Base-by-base conservation (phyloP, 345 rosid species). In the Schrenkiella parvula region DNA sequence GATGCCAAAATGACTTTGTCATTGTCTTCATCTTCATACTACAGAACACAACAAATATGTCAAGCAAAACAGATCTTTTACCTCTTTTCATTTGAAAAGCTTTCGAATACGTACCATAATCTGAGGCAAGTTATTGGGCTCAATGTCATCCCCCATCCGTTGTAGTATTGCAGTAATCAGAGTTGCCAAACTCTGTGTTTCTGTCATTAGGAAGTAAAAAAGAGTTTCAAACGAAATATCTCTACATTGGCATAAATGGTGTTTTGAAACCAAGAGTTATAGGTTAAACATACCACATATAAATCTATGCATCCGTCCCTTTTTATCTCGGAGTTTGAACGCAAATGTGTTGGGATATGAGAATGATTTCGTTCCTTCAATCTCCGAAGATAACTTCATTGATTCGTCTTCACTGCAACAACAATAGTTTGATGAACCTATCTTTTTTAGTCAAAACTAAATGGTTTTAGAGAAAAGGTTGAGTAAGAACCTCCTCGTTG, bases 11-110 rank as follows among this genome's bases (percentile, higher is more conserved):
- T 84, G 47, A 90, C 96, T 83, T 88, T 88, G 79, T 95, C 99
- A 52, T 68, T 85, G 78, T 95, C 99, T 76, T 89, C 98, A 77
- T 95, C 98, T 79, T 90, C 99, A 57, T 95, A 95, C 98, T 95
- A 68, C 35, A 79, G 6, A 56, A 59, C 39, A 75, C 25, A 11
- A 35, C 50, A 42, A 50, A 53, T 0, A 53, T 35, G 8, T 54
- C 59, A 62, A 52, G 15, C 34, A 19, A 14, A 14, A 2, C 22
- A 2, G 8, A 25, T 53, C 4, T 7, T 39, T 41, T 26, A 2
- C 23, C 8, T 17, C 9, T 32, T 74, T 23, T 23, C 18, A 6
- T 22, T 31, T 1, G 5, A 1, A 35, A 31, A 19, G 29, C 14
- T 48, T 66, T 57, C 12, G 12, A 26, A 37, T 41, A n/a, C 21